Base-by-base conservation (phyloP, 345 rosid species). In the Acer yangbiense region DNA sequence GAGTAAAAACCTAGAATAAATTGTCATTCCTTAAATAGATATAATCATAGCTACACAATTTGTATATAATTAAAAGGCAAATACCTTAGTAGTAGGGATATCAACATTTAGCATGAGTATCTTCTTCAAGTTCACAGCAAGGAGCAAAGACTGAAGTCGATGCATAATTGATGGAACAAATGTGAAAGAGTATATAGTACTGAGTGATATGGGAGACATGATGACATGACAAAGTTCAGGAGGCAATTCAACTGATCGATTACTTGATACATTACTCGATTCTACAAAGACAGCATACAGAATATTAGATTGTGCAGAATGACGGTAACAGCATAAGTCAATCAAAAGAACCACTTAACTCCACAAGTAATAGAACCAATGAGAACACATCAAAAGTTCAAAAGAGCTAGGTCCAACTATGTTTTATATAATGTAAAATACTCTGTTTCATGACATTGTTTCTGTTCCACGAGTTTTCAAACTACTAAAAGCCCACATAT, bases 101-200 rank as follows among this genome's bases (percentile, higher is more conserved):
- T n/a, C 64, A 73, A 85, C 80, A 80, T 84, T 73, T 65, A 82
- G 85, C 76, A 75, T 29, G 58, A 78, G 89, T 82, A 85, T 82
- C 82, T 80, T 90, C 89, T 87, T 91, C 71, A 94, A 79, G 85
- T 88, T 90, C 75, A 66, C 69, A 68, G 97, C 99, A 48, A 89
- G 72, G 62, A 96, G 94, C 88, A 94, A 83, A 65, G 95, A 86
- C 86, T 91, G 94, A 65, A 96, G 73, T 7, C 88, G 93, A 72
- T 91, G 90, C 94, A 96, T 87, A 27, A 92, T 82, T 35, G 94
- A 91, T 25, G 99, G 99, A 66, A 89, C 61, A 74, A 92, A 94
- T 11, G 93, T 76, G 71, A 82, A 96, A 6, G 97, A 79, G 83
- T 96, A 94, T 39, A 92, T 64, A 7, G 95, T 91, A 68, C 81